Evolutionary conservation across 108 stramenopile species (phyloP), one percentile per base, ranked within the genome.

Genomic region (Ochromonas danica): DNA sequence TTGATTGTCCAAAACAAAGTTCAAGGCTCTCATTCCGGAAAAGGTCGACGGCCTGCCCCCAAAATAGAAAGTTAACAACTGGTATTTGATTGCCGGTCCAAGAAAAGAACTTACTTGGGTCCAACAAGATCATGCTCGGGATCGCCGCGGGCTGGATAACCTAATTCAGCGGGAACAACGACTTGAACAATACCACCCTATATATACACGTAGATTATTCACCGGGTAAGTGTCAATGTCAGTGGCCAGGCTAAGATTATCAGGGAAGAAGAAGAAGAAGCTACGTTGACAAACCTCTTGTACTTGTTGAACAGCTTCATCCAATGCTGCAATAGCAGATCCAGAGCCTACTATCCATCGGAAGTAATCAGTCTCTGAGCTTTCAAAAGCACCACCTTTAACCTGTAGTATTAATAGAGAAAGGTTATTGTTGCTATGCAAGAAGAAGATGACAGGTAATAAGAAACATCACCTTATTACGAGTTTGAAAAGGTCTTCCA

Each of bases 31-130:
- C 79, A 85, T 78, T 0, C 95, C 95, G 22, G 84, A 86, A 84
- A 96, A 95, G 17, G 94, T 92, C 39, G 90, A 84, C 0, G 95
- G 95, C 80, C 94, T 95, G 33, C 94, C 94, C 6, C 95, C 95
- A 1, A n/a, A n/a, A n/a, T n/a, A n/a, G n/a, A n/a, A n/a, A n/a
- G n/a, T n/a, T n/a, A n/a, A n/a, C n/a, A n/a, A n/a, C n/a, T n/a
- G n/a, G n/a, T n/a, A n/a, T n/a, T n/a, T n/a, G n/a, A n/a, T n/a
- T n/a, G n/a, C n/a, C n/a, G n/a, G n/a, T n/a, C n/a, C n/a, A n/a
- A n/a, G 6, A 51, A 14, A 51, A 14, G 6, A 14, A 51, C 45
- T 51, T 51, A 51, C 45, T 51, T 51, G 6, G 45, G 45, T 14
- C 45, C 45, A 51, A 51, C 45, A 51, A 51, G 6, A 35, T 35